phyloP scores from a whole-genome alignment of 2,329 filamentous ascomycete genomes.

The Alternaria solani region DNA sequence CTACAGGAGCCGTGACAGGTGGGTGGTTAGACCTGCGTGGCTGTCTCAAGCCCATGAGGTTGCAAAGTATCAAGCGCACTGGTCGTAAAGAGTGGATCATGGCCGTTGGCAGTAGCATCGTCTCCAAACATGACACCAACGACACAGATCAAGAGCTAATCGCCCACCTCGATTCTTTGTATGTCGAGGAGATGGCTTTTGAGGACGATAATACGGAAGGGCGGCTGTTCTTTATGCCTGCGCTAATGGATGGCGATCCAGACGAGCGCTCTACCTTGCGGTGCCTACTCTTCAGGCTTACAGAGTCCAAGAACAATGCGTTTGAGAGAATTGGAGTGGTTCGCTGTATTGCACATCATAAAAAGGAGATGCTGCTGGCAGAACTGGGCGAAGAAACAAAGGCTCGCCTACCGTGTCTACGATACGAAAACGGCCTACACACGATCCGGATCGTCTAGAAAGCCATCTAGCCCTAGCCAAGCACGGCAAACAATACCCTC shows the following conservation, averaged over 20 bases:
- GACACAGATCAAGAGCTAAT: too few relatives aligned
- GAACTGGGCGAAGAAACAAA: slow-evolving; percentile 17
- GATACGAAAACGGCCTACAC: slow-evolving; percentile 18
- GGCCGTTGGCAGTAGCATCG: too few relatives aligned
- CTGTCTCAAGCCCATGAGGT: slow-evolving; percentile 1
- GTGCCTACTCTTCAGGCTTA: too few relatives aligned
- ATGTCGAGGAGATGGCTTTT: neutral
- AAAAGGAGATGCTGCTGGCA: neutral
- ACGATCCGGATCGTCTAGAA: slow-evolving; percentile 20
- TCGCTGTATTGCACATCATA: neutral
- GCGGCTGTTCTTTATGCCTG: neutral
- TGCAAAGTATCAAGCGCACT: neutral
- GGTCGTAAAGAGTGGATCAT: neutral
- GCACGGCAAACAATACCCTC: neutral
- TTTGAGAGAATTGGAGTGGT: too few relatives aligned
- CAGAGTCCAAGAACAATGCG: too few relatives aligned
- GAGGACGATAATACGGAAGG: neutral
- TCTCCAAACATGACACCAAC: too few relatives aligned
- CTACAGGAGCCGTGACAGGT: slow-evolving; percentile 11
- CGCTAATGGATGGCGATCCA: too few relatives aligned
- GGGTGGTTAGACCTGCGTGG: slow-evolving; percentile 18
- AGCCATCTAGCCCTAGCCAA: slow-evolving; percentile 3
- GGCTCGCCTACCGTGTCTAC: slow-evolving; percentile 16
- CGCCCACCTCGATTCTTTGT: neutral
- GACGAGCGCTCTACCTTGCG: too few relatives aligned